phyloP scores from a whole-genome alignment of 2,329 filamentous ascomycete genomes.

The Cryphonectria naterciae region DNA sequence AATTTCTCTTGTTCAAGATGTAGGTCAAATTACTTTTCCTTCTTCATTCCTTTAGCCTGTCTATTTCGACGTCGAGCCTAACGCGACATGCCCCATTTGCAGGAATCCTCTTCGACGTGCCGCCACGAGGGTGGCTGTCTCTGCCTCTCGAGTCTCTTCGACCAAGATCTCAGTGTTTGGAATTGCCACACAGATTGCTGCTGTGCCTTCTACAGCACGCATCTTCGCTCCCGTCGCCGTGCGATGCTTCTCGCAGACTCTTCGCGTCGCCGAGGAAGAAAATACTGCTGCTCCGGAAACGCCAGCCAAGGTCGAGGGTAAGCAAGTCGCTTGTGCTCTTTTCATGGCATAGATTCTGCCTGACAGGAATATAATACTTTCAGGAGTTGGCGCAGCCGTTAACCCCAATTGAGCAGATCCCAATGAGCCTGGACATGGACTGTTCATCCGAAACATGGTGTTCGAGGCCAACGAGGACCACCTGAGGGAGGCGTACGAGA shows the following conservation, averaged over 20 bases:
- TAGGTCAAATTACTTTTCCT: not conserved
- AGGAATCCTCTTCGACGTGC: slow-evolving; percentile 42
- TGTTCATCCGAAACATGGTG: slow-evolving; percentile 43
- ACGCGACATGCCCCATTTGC: slow-evolving; percentile 11
- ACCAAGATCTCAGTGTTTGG: slow-evolving; percentile 33
- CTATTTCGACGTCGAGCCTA: slow-evolving; percentile 9
- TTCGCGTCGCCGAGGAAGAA: slow-evolving; percentile 30
- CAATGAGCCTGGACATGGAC: slow-evolving; percentile 31
- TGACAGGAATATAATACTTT: not conserved
- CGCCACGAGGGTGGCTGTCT: slow-evolving; percentile 38
- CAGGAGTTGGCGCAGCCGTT: not conserved
- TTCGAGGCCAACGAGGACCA: slow-evolving; percentile 43
- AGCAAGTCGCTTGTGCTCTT: slow-evolving; percentile 5
- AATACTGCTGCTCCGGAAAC: slow-evolving; percentile 19
- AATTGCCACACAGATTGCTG: slow-evolving; percentile 32
- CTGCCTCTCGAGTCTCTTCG: slow-evolving; percentile 36
- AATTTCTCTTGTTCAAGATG: slow-evolving; percentile 17
- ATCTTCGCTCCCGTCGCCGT: slow-evolving; percentile 26
- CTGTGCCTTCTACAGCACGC: slow-evolving; percentile 26
- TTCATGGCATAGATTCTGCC: not conserved
- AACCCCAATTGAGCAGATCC: not conserved
- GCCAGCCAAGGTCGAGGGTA: slow-evolving; percentile 20
- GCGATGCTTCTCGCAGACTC: slow-evolving; percentile 40
- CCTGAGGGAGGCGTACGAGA: slow-evolving; percentile 39
- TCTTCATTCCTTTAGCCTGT: not conserved